A percentile compares a stretch with the other conserved stretches of the same genome.
These are phyloP conservation scores for Aspergillus tanneri DNA, from an alignment of 2,329 filamentous ascomycete genomes.

Conservation along the genomic window DNA sequence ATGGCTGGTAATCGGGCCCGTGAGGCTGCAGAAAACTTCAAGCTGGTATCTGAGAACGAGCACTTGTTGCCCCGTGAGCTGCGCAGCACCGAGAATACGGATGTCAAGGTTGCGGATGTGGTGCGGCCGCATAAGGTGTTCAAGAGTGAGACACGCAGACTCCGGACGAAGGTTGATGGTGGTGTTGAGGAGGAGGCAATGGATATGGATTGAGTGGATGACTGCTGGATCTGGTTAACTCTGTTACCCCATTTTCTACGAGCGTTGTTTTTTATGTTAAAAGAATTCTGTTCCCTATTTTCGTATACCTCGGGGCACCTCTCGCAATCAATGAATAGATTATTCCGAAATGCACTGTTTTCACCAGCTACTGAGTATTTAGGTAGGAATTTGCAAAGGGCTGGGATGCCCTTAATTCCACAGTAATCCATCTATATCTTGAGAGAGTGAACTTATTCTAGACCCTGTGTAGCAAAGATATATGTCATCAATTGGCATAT, in stretches of 20 bases:
- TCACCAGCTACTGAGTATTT: no score
- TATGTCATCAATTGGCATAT: no score
- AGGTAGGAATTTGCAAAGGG: no score
- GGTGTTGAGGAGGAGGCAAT: constrained; percentile 7
- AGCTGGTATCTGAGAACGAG: constrained; percentile 86
- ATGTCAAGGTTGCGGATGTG: neutral
- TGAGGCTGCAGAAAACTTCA: constrained; percentile 75
- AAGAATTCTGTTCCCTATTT: neutral
- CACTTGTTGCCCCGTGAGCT: constrained; percentile 79
- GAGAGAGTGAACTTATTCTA: no score
- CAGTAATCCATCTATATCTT: no score
- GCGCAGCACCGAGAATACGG: constrained; percentile 56
- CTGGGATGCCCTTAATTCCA: no score
- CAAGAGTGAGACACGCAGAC: neutral
- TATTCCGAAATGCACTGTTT: no score
- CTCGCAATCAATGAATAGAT: no score
- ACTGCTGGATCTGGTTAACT: neutral
- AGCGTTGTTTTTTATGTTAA: neutral
- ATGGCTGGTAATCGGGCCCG: constrained; percentile 76
- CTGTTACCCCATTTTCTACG: constrained; percentile 1
- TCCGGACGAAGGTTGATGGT: constrained; percentile 6
- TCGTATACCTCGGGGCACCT: neutral
- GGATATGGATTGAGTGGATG: constrained; percentile 7
- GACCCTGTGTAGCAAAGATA: no score
- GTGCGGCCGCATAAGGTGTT: constrained; percentile 3